Conservation (phyloP, 2,329 filamentous ascomycete genomes). For the Fusarium sp. region DNA sequence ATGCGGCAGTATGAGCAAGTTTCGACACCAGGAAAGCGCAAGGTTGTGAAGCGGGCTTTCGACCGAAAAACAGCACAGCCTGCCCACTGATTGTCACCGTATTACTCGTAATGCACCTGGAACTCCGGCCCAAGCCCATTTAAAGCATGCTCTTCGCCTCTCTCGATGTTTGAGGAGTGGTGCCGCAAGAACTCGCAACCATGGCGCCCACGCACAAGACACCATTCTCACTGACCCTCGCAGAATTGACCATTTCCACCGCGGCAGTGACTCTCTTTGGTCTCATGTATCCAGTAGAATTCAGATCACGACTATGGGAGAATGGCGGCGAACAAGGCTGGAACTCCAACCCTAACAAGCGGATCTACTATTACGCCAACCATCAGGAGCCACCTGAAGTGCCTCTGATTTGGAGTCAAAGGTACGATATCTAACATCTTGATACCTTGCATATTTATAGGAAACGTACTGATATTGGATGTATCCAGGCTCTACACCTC, state of each 20-base stretch:
- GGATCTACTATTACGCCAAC: conserved; percentile 46
- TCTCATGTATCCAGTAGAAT: conserved; percentile 37
- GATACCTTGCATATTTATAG: neutral
- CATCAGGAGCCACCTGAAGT: conserved; percentile 42
- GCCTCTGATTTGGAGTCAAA: conserved; percentile 42
- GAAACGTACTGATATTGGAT: neutral
- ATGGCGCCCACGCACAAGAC: conserved; percentile 22
- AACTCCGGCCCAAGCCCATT: neutral
- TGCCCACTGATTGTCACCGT: neutral
- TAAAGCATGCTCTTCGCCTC: neutral
- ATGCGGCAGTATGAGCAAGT: conserved; percentile 49
- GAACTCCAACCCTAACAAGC: conserved; percentile 44
- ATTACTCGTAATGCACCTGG: neutral
- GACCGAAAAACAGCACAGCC: neutral
- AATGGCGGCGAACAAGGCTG: conserved; percentile 44
- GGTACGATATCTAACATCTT: conserved; percentile 12
- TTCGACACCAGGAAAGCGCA: conserved; percentile 20
- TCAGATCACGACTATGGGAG: conserved; percentile 40
- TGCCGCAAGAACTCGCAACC: neutral
- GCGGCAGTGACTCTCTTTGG: conserved; percentile 31
- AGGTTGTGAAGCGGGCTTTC: neutral
- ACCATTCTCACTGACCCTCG: conserved; percentile 14
- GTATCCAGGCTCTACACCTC: conserved; percentile 40
- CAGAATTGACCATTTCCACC: conserved; percentile 30
- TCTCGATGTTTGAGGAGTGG: neutral